These are phyloP conservation scores for Aureobasidium pullulans DNA, from an alignment of 2,329 filamentous ascomycete species.

Conservation along the genomic window DNA sequence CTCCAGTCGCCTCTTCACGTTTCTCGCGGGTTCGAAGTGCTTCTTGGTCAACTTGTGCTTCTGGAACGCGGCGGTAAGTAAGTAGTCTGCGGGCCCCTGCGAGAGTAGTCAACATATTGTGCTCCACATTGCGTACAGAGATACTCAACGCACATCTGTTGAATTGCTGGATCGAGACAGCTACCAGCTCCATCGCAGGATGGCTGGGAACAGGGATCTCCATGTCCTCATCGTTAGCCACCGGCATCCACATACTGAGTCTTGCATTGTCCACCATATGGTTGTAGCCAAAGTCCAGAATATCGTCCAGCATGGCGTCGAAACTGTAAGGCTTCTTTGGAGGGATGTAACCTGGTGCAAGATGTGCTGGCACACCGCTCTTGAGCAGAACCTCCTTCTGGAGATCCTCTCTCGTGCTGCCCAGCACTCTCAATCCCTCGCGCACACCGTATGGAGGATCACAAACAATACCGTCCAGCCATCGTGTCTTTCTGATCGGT, in stretches of 20 bases:
- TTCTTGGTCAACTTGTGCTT: slow-evolving; percentile 42
- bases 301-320: slow-evolving; percentile 79
- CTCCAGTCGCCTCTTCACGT: slow-evolving; percentile 33
- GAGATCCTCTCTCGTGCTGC: slow-evolving; percentile 54
- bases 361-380: slow-evolving; percentile 62
- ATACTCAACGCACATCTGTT: slow-evolving; percentile 63
- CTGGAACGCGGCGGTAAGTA: slow-evolving; percentile 68
- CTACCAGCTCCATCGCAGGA: slow-evolving; percentile 64
- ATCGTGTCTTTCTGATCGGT: slow-evolving; percentile 38
- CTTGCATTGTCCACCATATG: slow-evolving; percentile 73
- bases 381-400: slow-evolving; percentile 52
- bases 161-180: slow-evolving; percentile 77
- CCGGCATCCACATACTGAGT: slow-evolving; percentile 61
- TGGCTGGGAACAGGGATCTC: slow-evolving; percentile 57
- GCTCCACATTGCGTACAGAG: not conserved
- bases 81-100: slow-evolving; percentile 81
- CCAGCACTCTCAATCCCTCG: slow-evolving; percentile 83
- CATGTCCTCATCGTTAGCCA: slow-evolving; percentile 17
- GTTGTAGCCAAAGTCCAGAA: slow-evolving; percentile 70
- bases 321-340: slow-evolving; percentile 93
- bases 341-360: slow-evolving; percentile 67
- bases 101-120: not conserved
- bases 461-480: slow-evolving; percentile 86
- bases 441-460: slow-evolving; percentile 95
- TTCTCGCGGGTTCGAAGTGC: slow-evolving; percentile 21